Evolutionary conservation across 495 filamentous ascomycete genomes (phyloP), one percentile per base, ranked within the genome.

Genomic region (Xylaria curta): DNA sequence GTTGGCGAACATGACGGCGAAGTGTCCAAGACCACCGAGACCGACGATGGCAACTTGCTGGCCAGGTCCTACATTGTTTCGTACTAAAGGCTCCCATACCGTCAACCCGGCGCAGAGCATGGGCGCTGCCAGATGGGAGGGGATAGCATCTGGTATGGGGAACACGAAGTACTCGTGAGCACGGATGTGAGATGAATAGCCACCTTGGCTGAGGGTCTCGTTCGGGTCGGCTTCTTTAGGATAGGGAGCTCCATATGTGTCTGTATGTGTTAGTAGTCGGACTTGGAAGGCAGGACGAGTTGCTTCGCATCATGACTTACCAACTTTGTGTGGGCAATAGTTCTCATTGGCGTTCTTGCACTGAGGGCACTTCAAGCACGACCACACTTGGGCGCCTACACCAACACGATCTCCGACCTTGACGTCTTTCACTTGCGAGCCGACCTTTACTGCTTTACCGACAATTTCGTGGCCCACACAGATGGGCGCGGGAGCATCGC

Each of bases 71-170:
- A 85, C 79, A 26, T 85, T 87, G 31, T 89, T 85, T 26, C 90
- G 85, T 6, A 90, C 87, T 0, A 95, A 82, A 0, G 92, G 91
- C 31, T 86, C 88, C 82, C 89, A 95, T 2, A 87, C 87, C 2
- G 93, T 95, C 42, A 94, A 76, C 49, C 93, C 92, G 33, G 91
- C 92, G 78, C 93, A 97, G 71, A 95, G 86, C 85, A 94, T 90
- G 0, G 93, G 93, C 10, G 91, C 93, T 6, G 91, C 93, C 4
- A 88, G 76, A 59, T 86, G 82, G 21, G 84, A 89, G 3, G 87
- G 81, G 44, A 95, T 85, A 2, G 82, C 84, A 54, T 92, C 89
- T 4, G 92, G 93, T 69, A 95, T 93, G n/a, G 87, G 86, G 82
- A 94, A 93, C 44, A 85, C 85, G 75, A 89, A 94, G 83, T 92